These are phyloP conservation scores for Rhinocladiella mackenziei DNA, from an alignment of 2,329 filamentous ascomycete genomes.

Conservation along the genomic window DNA sequence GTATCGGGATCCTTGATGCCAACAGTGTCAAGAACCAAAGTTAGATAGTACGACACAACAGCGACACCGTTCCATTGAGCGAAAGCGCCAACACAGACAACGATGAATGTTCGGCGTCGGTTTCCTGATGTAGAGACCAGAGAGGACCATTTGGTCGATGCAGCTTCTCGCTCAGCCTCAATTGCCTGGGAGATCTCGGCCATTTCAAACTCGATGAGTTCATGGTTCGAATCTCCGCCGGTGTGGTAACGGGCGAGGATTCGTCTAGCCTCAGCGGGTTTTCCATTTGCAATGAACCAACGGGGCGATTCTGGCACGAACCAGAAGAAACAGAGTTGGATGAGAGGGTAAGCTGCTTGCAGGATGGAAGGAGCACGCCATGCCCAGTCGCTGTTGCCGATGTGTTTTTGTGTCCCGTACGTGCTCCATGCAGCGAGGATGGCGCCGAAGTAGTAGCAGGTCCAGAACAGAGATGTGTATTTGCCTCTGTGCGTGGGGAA, in stretches of 20 bases:
- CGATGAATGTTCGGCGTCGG: slow-evolving; percentile 52
- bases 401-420: slow-evolving; percentile 31
- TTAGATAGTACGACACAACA: slow-evolving; percentile 40
- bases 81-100: slow-evolving; percentile 52
- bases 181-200: background rate
- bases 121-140: slow-evolving; percentile 59
- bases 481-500: slow-evolving; percentile 30
- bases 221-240: background rate
- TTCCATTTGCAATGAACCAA: no score
- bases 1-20: slow-evolving; percentile 37
- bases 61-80: slow-evolving; percentile 55
- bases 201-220: background rate
- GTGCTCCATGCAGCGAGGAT: slow-evolving; percentile 33
- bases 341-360: slow-evolving; percentile 19
- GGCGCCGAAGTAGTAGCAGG: slow-evolving; percentile 32
- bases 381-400: slow-evolving; percentile 27
- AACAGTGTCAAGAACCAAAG: slow-evolving; percentile 36
- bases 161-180: background rate
- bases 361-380: slow-evolving; percentile 32
- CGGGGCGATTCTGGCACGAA: slow-evolving; percentile 28
- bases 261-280: no score
- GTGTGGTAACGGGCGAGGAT: background rate
- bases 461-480: slow-evolving; percentile 9
- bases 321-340: slow-evolving; percentile 25
- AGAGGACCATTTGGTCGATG: slow-evolving; percentile 48